Base-by-base conservation (phyloP, 768 basidiomycete species). In the Russula griseocarnosa region DNA sequence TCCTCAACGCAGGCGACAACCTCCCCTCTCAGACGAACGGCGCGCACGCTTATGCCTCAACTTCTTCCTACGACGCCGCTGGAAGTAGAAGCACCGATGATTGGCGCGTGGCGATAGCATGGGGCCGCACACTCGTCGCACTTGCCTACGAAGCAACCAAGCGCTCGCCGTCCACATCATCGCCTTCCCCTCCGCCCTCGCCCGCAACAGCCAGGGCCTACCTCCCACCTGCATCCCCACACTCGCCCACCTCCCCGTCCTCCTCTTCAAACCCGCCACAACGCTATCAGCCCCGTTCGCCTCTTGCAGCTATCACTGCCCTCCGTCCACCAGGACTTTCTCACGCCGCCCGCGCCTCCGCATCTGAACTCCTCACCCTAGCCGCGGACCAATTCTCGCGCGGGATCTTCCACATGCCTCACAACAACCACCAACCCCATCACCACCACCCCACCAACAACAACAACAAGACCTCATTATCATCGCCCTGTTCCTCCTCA, bases 341-440 rank as follows among this genome's bases (percentile, higher is more conserved):
- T 11, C 72, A 85, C 10, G 69, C 24, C 34, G 6, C 74, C 20
- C 71, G 70, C 5, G 75, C 78, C 4, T 71, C 75, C 16, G 76
- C 83, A 7, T 73, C 82, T 71, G 84, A 85, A 50, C 71, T 88
- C 47, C 74, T 87, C 73, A 71, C 79, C 18, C 76, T 86, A 36
- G 86, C 87, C 9, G 83, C 85, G 76, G 87, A 87, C 71, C 86
- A 87, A 66, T 86, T 87, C 70, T 81, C 81, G 6, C 77, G 86
- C 24, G 87, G 86, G 7, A 86, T 87, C 61, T 83, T 88, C 70
- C 83, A 86, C 71, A 86, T 87, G 86, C 87, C 86, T 1, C 85
- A 84, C 67, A 20, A 20, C 4, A 44, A 44, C 44, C 20, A 20
- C 20, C 44, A 44, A 10, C 44, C 44, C 9, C 44, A 78, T 76